Conservation (phyloP, 371 early-diverging fungal genomes). For the Mycotypha africana region DNA sequence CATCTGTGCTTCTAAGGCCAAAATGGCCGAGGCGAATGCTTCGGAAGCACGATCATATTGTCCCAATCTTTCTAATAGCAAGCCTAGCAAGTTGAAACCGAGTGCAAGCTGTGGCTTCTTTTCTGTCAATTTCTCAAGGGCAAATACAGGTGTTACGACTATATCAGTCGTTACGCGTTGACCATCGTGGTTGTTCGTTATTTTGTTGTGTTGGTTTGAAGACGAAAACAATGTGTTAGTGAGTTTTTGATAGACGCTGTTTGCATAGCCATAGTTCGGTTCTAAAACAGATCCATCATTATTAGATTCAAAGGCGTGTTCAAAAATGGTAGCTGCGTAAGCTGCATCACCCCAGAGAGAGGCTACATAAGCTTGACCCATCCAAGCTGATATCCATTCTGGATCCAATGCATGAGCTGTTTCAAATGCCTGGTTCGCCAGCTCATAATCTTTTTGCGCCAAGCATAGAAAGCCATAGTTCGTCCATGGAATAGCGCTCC, state of each 20-base stretch:
- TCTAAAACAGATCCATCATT: slow-evolving; percentile 51
- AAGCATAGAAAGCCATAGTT: slow-evolving; percentile 86
- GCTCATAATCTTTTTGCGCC: slow-evolving; percentile 65
- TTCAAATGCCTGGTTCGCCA: slow-evolving; percentile 74
- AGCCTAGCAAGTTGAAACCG: slow-evolving; percentile 68
- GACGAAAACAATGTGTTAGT: no score
- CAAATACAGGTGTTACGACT: slow-evolving; percentile 55
- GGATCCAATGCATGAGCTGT: slow-evolving; percentile 78
- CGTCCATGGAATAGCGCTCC: slow-evolving; percentile 71
- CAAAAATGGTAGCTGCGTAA: slow-evolving; percentile 57
- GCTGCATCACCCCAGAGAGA: slow-evolving; percentile 50
- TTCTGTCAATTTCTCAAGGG: slow-evolving; percentile 69
- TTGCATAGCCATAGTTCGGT: slow-evolving; percentile 70
- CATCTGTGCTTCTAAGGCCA: slow-evolving; percentile 36
- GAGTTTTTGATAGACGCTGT: slow-evolving; percentile 45
- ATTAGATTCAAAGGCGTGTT: slow-evolving; percentile 73
- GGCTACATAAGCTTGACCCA: slow-evolving; percentile 80
- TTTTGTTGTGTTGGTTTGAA: no score
- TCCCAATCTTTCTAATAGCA: slow-evolving; percentile 69
- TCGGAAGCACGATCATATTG: slow-evolving; percentile 64
- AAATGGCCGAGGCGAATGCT: slow-evolving; percentile 57
- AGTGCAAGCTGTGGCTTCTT: slow-evolving; percentile 55
- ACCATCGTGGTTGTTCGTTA: no score
- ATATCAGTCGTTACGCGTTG: no score
- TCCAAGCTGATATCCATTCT: slow-evolving; percentile 76